Evolutionary conservation across 2,329 filamentous ascomycete species (phyloP).

Genomic region (Juglanconis oblonga): DNA sequence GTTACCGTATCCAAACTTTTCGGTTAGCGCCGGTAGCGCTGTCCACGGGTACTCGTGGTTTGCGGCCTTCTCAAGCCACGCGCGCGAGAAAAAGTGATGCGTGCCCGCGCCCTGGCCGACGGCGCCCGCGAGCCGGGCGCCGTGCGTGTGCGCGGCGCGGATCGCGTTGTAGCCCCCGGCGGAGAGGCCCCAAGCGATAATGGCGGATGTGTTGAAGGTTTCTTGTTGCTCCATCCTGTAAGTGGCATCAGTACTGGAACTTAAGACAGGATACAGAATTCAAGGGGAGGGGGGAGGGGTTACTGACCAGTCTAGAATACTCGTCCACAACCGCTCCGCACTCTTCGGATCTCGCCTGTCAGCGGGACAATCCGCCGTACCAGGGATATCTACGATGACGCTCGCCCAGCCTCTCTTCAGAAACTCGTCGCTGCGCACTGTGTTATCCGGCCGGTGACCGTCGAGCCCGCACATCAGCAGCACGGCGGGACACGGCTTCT

Average conservation of each 20-base stretch:
- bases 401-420: slow-evolving; percentile 60
- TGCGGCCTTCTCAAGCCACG: slow-evolving; percentile 61
- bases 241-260: no score
- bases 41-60: slow-evolving; percentile 65
- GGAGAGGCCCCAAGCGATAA: slow-evolving; percentile 64
- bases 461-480: slow-evolving; percentile 48
- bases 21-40: slow-evolving; percentile 52
- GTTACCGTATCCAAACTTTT: slow-evolving; percentile 59
- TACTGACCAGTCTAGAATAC: slow-evolving; percentile 53
- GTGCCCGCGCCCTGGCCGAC: slow-evolving; percentile 63
- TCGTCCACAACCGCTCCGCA: slow-evolving; percentile 61
- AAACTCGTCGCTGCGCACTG: slow-evolving; percentile 59
- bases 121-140: slow-evolving; percentile 46
- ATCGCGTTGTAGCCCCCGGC: slow-evolving; percentile 67
- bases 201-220: slow-evolving; percentile 51
- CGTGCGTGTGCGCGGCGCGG: slow-evolving; percentile 66
- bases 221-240: slow-evolving; percentile 37
- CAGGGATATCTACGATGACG: slow-evolving; percentile 63
- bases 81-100: slow-evolving; percentile 58
- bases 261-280: no score
- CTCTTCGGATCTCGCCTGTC: slow-evolving; percentile 57
- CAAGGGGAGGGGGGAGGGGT: slow-evolving; percentile 32
- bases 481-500: slow-evolving; percentile 40
- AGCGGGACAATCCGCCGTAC: slow-evolving; percentile 65
- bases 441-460: slow-evolving; percentile 63